Percentiles rank a stretch among this genome's conserved stretches.
Evolutionary conservation across 2,329 filamentous ascomycete genomes (phyloP).

Genomic region (Aureobasidium sp.): DNA sequence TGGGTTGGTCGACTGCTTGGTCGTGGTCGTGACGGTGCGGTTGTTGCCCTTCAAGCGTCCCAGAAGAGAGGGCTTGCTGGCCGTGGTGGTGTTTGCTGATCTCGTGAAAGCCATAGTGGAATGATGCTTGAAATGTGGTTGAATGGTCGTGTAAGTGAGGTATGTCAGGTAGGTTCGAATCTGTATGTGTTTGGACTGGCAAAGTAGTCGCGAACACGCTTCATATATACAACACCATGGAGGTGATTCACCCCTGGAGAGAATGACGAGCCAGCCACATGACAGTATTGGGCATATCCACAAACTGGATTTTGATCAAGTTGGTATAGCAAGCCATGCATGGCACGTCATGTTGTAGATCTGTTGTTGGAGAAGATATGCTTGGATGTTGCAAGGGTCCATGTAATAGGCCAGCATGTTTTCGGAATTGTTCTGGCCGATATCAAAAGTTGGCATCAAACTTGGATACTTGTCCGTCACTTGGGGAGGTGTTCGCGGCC

Average conservation of each 20-base stretch:
- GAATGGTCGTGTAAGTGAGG: neutral
- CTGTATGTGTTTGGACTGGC: neutral
- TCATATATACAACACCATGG: neutral
- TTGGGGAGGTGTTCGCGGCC: neutral
- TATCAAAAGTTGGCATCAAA: neutral
- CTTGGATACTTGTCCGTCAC: neutral
- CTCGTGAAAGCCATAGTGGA: conserved; percentile 5
- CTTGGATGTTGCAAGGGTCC: neutral
- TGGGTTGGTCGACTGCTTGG: conserved; percentile 36
- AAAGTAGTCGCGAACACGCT: neutral
- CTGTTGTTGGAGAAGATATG: neutral
- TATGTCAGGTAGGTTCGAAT: neutral
- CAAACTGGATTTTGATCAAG: conserved; percentile 6
- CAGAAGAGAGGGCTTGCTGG: conserved; percentile 44
- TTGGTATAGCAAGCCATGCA: neutral
- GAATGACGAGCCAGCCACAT: conserved; percentile 4
- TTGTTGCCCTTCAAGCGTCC: conserved; percentile 41
- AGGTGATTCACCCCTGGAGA: neutral
- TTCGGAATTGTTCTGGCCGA: neutral
- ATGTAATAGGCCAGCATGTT: neutral
- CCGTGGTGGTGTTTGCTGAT: conserved; percentile 20
- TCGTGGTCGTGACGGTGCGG: conserved; percentile 33
- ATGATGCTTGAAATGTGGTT: neutral
- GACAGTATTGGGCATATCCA: neutral
- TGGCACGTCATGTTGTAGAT: conserved; percentile 6